phyloP scores from a whole-genome alignment of 345 rosid species.

The Carallia pectinifolia region DNA sequence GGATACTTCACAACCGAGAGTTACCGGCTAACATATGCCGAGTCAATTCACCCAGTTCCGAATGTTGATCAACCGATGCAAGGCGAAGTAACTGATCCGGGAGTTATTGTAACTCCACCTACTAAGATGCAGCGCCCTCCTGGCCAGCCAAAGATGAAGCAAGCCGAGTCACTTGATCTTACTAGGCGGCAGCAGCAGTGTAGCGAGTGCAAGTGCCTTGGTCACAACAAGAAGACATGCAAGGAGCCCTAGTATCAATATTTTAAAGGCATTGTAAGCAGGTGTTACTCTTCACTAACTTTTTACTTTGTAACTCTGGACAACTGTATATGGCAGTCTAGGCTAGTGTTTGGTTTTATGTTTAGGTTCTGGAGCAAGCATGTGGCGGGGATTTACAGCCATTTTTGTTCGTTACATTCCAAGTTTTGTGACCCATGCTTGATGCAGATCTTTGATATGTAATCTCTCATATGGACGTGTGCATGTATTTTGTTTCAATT shows the following conservation, averaged over 20 bases:
- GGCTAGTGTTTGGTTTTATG: conserved; percentile 1
- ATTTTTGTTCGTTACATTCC: too few relatives aligned
- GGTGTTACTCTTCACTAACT: conserved; percentile 22
- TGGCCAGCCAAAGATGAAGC: conserved; percentile 79
- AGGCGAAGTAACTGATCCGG: conserved; percentile 38
- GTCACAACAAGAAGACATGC: conserved; percentile 95
- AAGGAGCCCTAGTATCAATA: conserved; percentile 40
- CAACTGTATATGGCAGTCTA: conserved; percentile 10
- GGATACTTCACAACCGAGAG: conserved; percentile 24
- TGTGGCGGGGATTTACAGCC: too few relatives aligned
- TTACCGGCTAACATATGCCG: conserved; percentile 17
- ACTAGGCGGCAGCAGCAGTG: conserved; percentile 87
- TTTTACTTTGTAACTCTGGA: conserved; percentile 12
- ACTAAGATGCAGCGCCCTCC: conserved; percentile 55
- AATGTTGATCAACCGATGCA: conserved; percentile 56
- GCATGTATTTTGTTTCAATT: too few relatives aligned
- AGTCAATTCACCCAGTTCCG: conserved; percentile 65
- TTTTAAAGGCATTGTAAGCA: conserved; percentile 24
- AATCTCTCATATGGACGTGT: too few relatives aligned
- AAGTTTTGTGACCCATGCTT: too few relatives aligned
- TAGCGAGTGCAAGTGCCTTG: conserved; percentile 96
- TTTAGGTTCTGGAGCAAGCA: neutral
- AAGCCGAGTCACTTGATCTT: conserved; percentile 55
- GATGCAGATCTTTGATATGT: too few relatives aligned
- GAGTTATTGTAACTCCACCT: conserved; percentile 72